Base-by-base conservation (phyloP, 495 filamentous ascomycete genomes). In the Penicillium paradoxum region DNA sequence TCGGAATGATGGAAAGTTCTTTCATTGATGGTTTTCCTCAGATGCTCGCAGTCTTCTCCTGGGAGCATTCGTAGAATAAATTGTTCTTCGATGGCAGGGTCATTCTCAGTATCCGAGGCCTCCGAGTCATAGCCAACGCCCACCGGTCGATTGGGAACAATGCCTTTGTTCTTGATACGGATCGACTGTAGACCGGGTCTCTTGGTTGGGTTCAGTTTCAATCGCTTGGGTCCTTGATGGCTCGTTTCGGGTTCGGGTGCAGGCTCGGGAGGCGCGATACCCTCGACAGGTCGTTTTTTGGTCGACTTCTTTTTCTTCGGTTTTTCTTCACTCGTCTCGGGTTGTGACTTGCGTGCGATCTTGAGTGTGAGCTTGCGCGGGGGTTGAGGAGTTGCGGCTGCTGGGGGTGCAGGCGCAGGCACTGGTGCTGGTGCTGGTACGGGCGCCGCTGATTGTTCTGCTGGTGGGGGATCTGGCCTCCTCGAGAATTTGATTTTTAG, bases 41-140 rank as follows among this genome's bases (percentile, higher is more conserved):
- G 68, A 55, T 87, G 85, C 4, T 97, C 90, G 67, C 88, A 89
- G 63, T 97, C 88, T 4, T 83, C 79, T 1, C 90, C 91, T 1
- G 89, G 89, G 40, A 81, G 60, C 87, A 97, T 96, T 49, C 93
- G 89, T 27, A 97, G 69, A 8, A 98, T 81, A 45, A 97, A 88
- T 54, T 92, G 83, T 56, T 90, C 84, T 65, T 97, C 91, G 54
- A 93, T 89, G 0, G 84, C 73, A 0, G 93, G 93, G 61, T 98
- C 93, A 3, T 74, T 62, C 67, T 98, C 93, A 6, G 83, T 82
- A 60, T 97, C 93, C 17, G 89, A 91, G 2, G 91, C 89, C 68
- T 97, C 93, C n/a, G 90, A 95, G 66, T 98, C 93, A 68, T 97
- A 98, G 7, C 91, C 95, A 18, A 93, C 89, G 14, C 91, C 93